Evolutionary conservation across 2,329 filamentous ascomycete species (phyloP), one percentile per base, ranked within the genome.

Genomic region (Aspergillus fischeri): DNA sequence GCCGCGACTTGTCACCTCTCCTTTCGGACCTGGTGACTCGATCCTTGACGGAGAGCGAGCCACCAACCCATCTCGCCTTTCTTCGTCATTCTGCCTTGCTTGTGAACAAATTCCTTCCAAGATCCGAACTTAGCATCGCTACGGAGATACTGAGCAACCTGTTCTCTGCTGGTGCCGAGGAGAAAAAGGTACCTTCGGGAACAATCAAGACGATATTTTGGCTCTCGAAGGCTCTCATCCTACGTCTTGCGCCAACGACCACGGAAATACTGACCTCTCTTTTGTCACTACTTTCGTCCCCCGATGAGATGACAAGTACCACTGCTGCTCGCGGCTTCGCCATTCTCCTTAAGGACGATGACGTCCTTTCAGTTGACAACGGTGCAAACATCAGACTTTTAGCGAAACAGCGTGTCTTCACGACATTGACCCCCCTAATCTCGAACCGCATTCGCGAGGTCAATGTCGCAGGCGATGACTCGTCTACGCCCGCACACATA

Each of bases 321-420:
- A 76, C 74, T 11, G 77, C 83, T 38, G 82, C 85, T 1, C 79
- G 80, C 50, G 80, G 82, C 27, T 88, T 89, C 64, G 72, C 79
- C 14, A 81, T 82, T 8, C 77, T 89, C 3, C 77, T 88, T 4
- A 77, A 82, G 27, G 79, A 83, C 2, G 84, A 87, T 62, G 83
- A 86, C 60, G 74, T 88, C 24, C 73, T 89, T 38, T 84, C 78
- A 11, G 80, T 83, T 58, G 73, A 79, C 41, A 88, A 88, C 63
- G 81, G 84, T 60, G 86, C 85, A 59, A 78, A 80, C 20, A 81
- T 88, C 41, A 82, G 85, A 3, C 77, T 85, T 3, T 76, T 89
- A 2, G 81, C 83, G 62, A 86, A 85, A 65, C 86, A 89, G 65
- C 84, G 83, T 59, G 78, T 83, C 44, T 88, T 89, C 72, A 80